Percentiles rank a stretch among this genome's conserved stretches.
phyloP scores from a whole-genome alignment of 2,329 filamentous ascomycete genomes.

The Cladosporium oxysporum region DNA sequence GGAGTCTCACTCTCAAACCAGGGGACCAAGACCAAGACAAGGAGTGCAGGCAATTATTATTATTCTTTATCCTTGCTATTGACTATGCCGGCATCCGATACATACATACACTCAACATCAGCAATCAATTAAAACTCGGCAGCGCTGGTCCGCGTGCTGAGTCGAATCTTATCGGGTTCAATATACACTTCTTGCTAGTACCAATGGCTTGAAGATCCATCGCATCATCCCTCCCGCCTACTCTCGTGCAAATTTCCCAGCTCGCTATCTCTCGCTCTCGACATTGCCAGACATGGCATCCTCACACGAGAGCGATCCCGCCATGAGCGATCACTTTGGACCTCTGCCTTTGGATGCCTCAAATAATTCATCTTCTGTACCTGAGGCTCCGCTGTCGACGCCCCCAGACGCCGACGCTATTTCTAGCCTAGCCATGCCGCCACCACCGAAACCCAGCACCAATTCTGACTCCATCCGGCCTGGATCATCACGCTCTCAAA shows the following conservation, averaged over 20 bases:
- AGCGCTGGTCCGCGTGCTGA: not conserved
- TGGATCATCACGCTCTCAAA: not conserved
- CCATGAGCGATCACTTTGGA: not conserved
- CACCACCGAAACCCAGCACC: conserved; percentile 15
- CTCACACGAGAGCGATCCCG: not conserved
- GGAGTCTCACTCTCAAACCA: not conserved
- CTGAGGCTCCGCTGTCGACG: not conserved
- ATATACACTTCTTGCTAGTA: conserved; percentile 6
- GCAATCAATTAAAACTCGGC: not conserved
- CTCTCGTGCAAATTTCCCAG: conserved; percentile 8
- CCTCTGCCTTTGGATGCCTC: not conserved
- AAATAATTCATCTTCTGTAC: not conserved
- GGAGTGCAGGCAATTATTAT: not conserved
- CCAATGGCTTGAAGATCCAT: conserved; percentile 16
- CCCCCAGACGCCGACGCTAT: conserved; percentile 7
- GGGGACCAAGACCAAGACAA: not conserved
- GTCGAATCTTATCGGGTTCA: not conserved
- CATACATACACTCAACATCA: not conserved
- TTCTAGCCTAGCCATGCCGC: conserved; percentile 19
- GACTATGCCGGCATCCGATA: not conserved
- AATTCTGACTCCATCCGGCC: conserved; percentile 14
- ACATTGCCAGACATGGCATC: conserved; percentile 25
- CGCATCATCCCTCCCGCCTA: not conserved
- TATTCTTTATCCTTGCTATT: not conserved
- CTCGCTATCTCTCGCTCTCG: conserved; percentile 10